These are phyloP conservation scores for Backusella morwellensis DNA, from an alignment of 192 early-diverging fungal species.

Conservation along the genomic window DNA sequence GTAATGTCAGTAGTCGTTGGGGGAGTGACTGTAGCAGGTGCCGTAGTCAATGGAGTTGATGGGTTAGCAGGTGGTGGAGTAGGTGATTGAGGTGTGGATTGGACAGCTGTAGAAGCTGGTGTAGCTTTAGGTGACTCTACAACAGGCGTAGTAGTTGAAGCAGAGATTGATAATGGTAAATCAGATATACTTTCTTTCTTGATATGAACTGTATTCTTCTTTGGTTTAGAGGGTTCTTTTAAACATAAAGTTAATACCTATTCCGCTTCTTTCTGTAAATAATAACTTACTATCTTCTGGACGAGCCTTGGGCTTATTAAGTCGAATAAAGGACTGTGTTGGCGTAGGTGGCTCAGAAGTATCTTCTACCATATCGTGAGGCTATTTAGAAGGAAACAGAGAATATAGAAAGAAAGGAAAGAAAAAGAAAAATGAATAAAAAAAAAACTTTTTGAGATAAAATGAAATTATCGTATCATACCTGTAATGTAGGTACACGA, in stretches of 20 bases:
- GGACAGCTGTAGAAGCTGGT: not conserved
- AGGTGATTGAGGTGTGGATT: constrained; percentile 1
- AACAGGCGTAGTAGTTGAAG: not conserved
- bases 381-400: not conserved
- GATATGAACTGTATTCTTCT: constrained; percentile 20
- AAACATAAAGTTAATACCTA: constrained; percentile 12
- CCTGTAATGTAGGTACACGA: constrained; percentile 39
- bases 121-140: constrained; percentile 3
- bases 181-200: constrained; percentile 23
- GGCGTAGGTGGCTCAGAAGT: constrained; percentile 18
- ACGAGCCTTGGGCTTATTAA: constrained; percentile 19
- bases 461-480: not conserved
- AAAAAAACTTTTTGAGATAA: not conserved
- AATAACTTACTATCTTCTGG: constrained; percentile 7
- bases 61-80: constrained; percentile 26
- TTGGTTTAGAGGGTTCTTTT: constrained; percentile 10
- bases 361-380: constrained; percentile 7
- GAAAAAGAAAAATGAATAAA: not conserved
- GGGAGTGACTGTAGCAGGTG: constrained; percentile 18
- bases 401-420: not conserved
- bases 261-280: not conserved
- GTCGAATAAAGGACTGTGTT: constrained; percentile 15
- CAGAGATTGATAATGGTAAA: constrained; percentile 9
- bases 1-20: constrained; percentile 18
- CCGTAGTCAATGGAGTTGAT: constrained; percentile 41